Conservation (phyloP, 208 protist species). For the Eutreptiella sp. region DNA sequence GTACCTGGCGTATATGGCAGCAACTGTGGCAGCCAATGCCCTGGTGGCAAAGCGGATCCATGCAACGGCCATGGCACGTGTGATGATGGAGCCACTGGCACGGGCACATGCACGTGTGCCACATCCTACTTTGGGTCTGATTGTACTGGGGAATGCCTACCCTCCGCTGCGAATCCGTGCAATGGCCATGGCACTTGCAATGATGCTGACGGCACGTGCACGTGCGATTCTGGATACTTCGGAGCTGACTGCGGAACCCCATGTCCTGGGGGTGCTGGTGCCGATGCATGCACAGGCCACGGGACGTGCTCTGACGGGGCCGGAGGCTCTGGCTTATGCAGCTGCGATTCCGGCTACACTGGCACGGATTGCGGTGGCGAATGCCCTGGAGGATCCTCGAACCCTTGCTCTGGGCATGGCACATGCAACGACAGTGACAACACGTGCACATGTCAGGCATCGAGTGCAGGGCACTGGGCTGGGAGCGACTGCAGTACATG, state of each 20-base stretch:
- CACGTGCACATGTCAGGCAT: too few species aligned
- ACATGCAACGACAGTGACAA: constrained; percentile 23
- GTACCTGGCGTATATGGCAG: too few species aligned
- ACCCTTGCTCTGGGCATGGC: constrained; percentile 23
- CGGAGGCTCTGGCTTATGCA: constrained; percentile 19
- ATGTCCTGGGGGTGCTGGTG: too few species aligned
- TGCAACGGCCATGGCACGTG: constrained; percentile 14
- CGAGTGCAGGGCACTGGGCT: too few species aligned
- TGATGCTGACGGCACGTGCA: too few species aligned
- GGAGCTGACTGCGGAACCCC: too few species aligned
- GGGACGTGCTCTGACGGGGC: constrained; percentile 23
- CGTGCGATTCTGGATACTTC: too few species aligned
- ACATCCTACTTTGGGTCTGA: constrained; percentile 7
- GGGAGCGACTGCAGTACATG: constrained; percentile 33
- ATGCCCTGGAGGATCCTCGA: constrained; percentile 23
- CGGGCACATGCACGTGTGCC: constrained; percentile 22
- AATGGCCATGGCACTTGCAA: too few species aligned
- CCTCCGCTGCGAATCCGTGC: too few species aligned
- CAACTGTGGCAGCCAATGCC: too few species aligned
- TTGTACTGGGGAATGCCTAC: constrained; percentile 20
- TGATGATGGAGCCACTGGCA: constrained; percentile 17
- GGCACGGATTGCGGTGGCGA: constrained; percentile 15
- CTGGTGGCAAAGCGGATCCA: too few species aligned
- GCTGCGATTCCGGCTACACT: constrained; percentile 17
- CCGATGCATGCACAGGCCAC: too few species aligned